Conservation (phyloP, 1,284 basidiomycete species). For the Irpex sp. region DNA sequence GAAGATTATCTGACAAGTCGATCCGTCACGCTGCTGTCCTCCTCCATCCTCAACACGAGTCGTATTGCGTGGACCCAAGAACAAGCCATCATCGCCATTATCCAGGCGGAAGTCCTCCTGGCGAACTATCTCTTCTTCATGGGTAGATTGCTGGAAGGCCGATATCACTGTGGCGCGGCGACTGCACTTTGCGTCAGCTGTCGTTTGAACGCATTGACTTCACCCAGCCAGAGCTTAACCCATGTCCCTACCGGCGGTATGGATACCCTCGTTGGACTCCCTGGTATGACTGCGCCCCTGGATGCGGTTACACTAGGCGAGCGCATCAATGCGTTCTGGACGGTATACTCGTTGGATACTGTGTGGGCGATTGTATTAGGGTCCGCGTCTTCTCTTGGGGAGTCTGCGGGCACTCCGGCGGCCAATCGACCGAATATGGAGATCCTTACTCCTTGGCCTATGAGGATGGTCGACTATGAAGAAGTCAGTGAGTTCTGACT, state of each 20-base stretch:
- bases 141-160: conserved; percentile 49
- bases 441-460: conserved; percentile 52
- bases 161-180: conserved; percentile 50
- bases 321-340: conserved; percentile 55
- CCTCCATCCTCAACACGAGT: conserved; percentile 39
- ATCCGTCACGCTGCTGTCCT: conserved; percentile 49
- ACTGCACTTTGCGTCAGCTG: conserved; percentile 46
- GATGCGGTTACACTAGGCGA: conserved; percentile 51
- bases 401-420: conserved; percentile 23
- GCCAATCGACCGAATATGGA: conserved; percentile 32
- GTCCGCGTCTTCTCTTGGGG: conserved; percentile 35
- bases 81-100: conserved; percentile 56
- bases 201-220: conserved; percentile 38
- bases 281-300: conserved; percentile 18
- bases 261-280: conserved; percentile 15
- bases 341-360: conserved; percentile 48
- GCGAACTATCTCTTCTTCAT: conserved; percentile 52
- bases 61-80: conserved; percentile 7
- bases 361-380: conserved; percentile 50
- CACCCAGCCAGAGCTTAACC: conserved; percentile 17
- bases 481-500: conserved; percentile 25
- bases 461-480: conserved; percentile 40
- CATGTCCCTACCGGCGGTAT: conserved; percentile 9
- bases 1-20: conserved; percentile 51
- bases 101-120: conserved; percentile 62